Percentiles rank a stretch among this genome's conserved stretches.
Conservation (phyloP, 1,284 basidiomycete species). For the Ustilago hordei region DNA sequence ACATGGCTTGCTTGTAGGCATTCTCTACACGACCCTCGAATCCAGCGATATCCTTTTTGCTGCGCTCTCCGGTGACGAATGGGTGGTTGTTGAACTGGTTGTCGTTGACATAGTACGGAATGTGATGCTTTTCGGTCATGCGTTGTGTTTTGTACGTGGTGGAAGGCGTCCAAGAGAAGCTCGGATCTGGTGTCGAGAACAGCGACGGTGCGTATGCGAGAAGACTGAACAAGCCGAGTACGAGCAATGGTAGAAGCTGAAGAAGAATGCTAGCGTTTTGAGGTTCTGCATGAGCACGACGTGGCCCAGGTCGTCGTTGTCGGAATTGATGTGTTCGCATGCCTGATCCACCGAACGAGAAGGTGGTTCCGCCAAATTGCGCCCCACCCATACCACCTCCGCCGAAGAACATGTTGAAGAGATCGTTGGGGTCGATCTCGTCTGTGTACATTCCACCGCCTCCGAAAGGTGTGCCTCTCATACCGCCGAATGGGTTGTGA, state of each 20-base stretch:
- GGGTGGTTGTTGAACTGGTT: slow-evolving; percentile 83
- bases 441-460: slow-evolving; percentile 71
- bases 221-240: slow-evolving; percentile 74
- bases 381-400: slow-evolving; percentile 74
- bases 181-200: slow-evolving; percentile 81
- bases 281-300: slow-evolving; percentile 69
- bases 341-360: slow-evolving; percentile 65
- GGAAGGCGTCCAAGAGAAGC: slow-evolving; percentile 78
- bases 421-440: slow-evolving; percentile 92
- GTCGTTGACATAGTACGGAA: slow-evolving; percentile 88
- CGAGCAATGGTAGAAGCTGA: slow-evolving; percentile 83
- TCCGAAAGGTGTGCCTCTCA: slow-evolving; percentile 40
- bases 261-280: slow-evolving; percentile 78
- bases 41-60: slow-evolving; percentile 31
- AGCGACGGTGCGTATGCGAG: slow-evolving; percentile 82
- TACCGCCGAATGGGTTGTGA: slow-evolving; percentile 34
- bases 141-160: slow-evolving; percentile 61
- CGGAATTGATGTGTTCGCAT: slow-evolving; percentile 59
- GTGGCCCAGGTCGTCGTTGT: slow-evolving; percentile 39
- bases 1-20: slow-evolving; percentile 53
- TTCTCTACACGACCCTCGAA: slow-evolving; percentile 62
- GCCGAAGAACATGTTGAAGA: slow-evolving; percentile 99
- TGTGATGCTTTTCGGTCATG: slow-evolving; percentile 76
- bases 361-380: slow-evolving; percentile 56
- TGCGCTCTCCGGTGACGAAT: slow-evolving; percentile 64